Conservation (phyloP, 139 green algal species). For the Chlorella sorokiniana region DNA sequence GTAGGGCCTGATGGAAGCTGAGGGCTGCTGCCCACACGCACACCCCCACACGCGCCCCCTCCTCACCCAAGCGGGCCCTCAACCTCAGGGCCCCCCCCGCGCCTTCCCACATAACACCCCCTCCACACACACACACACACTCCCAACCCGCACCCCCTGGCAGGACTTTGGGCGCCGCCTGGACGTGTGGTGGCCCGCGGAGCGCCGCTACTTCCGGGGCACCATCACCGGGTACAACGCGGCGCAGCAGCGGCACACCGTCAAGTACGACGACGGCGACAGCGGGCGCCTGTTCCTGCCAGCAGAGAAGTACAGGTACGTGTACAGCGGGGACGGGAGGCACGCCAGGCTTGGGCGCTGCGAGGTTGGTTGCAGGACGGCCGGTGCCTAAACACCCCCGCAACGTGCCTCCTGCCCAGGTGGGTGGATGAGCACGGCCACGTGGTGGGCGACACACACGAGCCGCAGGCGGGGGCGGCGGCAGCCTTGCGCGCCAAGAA, state of each 20-base stretch:
- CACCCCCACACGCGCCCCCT: neutral
- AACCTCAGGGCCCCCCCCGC: neutral
- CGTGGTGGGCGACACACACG: slow-evolving; percentile 27
- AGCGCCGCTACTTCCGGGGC: slow-evolving; percentile 73
- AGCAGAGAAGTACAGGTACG: slow-evolving; percentile 40
- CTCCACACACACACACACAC: neutral
- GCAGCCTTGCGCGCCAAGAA: neutral
- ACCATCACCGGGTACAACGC: slow-evolving; percentile 69
- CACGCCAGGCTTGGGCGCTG: neutral
- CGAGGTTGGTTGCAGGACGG: neutral
- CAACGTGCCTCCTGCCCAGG: neutral
- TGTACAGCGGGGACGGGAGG: neutral
- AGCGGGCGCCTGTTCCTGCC: slow-evolving; percentile 61
- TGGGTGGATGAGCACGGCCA: slow-evolving; percentile 32
- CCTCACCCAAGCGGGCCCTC: neutral
- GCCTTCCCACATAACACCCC: neutral
- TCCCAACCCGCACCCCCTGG: neutral
- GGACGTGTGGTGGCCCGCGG: slow-evolving; percentile 77
- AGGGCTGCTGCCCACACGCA: neutral
- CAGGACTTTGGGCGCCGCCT: slow-evolving; percentile 54
- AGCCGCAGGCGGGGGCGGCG: neutral
- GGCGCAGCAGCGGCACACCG: slow-evolving; percentile 58
- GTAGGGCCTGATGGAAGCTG: too few species aligned
- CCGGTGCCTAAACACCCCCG: neutral
- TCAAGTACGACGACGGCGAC: slow-evolving; percentile 81